Evolutionary conservation across 257 asterid species (phyloP), one percentile per base, ranked within the genome.

Genomic region (Lycium ferocissimum): DNA sequence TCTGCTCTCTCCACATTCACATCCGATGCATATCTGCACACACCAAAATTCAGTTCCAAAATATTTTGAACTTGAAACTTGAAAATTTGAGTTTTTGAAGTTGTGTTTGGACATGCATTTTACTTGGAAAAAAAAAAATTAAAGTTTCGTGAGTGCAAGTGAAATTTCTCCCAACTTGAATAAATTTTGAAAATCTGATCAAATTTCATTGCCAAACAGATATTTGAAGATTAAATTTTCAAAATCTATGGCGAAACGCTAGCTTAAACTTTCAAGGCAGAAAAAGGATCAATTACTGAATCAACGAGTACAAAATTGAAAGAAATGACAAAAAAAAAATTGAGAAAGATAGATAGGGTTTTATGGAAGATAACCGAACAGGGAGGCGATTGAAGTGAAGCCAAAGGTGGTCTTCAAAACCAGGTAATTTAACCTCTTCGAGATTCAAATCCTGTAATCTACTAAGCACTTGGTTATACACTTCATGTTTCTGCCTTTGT

Each of bases 1-100:
- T 91, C 93, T 45, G 93, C 93, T 67, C 93, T 88, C 62, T 91
- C 93, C 89, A 91, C 92, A 84, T 89, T 89, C 83, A 91, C 93
- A 89, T 91, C 93, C 89, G 87, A 85, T 20, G 91, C 91, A 81
- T 91, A 91, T 73, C 93, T 91, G 78, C 84, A 84, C 37, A 53
- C 43, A 75, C 51, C 51, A 20, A 45, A 78, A 75, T 18, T 33
- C 61, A 65, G 18, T 6, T 33, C 8, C 67, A 79, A 35, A 26
- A 26, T 26, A 26, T 26, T 26, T 26, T 26, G 33, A 26, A 26
- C 33, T 26, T 26, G 33, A 26, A 26, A 26, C 33, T 26, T 26
- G 33, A 26, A 26, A 26, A 26, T 1, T 26, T 26, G 33, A 26
- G 33, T 26, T 26, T 26, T 26, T 26, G 33, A 26, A 26, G 33